Evolutionary conservation across 352 stramenopile species (phyloP).

Genomic region (Thalassiosira livingstoniorum): DNA sequence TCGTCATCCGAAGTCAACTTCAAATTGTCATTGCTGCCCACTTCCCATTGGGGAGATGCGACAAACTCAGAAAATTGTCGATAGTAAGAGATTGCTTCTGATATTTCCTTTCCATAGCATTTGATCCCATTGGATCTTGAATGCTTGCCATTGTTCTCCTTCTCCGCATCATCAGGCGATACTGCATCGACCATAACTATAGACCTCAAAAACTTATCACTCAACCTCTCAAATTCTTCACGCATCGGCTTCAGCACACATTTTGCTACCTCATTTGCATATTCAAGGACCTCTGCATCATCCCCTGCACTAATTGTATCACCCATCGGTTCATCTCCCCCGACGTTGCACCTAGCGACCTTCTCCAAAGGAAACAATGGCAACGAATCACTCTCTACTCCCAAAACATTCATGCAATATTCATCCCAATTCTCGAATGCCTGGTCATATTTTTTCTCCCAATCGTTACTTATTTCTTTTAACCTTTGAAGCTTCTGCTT

Average conservation of each 20-base stretch:
- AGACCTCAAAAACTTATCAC: constrained; percentile 14
- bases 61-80: constrained; percentile 29
- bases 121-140: too few species aligned
- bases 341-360: not conserved
- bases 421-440: constrained; percentile 35
- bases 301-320: not conserved
- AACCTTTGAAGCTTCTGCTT: too few species aligned
- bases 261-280: constrained; percentile 17
- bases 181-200: not conserved
- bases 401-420: constrained; percentile 36
- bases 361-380: constrained; percentile 27
- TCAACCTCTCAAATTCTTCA: constrained; percentile 15
- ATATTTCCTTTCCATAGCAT: constrained; percentile 10
- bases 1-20: constrained; percentile 10
- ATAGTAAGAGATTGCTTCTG: constrained; percentile 18
- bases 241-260: constrained; percentile 18
- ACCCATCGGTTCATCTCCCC: constrained; percentile 6
- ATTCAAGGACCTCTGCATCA: not conserved
- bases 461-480: constrained; percentile 12
- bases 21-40: not conserved
- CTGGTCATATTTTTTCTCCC: constrained; percentile 16
- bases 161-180: not conserved
- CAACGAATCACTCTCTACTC: constrained; percentile 38
- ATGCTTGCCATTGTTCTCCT: too few species aligned
- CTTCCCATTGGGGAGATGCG: constrained; percentile 10